Evolutionary conservation across 2,329 filamentous ascomycete species (phyloP), one percentile per base, ranked within the genome.

Genomic region (Pezicula rhizophila): DNA sequence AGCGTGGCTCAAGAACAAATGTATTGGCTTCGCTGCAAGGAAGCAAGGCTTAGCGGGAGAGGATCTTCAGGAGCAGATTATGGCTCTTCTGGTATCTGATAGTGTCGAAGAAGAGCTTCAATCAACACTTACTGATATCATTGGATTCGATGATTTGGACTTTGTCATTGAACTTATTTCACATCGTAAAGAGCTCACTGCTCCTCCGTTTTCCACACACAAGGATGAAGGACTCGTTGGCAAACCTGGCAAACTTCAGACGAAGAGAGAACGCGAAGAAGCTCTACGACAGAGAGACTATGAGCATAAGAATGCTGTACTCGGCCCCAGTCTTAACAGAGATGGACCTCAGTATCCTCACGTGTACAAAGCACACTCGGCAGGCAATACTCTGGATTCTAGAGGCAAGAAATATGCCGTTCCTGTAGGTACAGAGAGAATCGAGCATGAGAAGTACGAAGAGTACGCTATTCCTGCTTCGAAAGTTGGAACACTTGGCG

Each of bases 71-170:
- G 79, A 85, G 48, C 90, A 96, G 64, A 80, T 97, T 33, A 70
- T 82, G 35, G 85, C 87, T 5, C 75, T 92, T 3, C 68, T 99
- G 33, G 77, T 77, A 7, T 87, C 89, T 4, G 70, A 71, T n/a
- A 70, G 66, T 40, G 76, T 79, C 28, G 87, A 96, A 50, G 88
- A 95, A 50, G 89, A 95, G 66, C 72, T 97, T n/a, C 92, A 97
- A 66, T 91, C 90, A 63, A 82, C 85, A 37, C 76, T 99, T 33
- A 89, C 88, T 0, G 93, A 99, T 59, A 80, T 96, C 39, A 76
- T 99, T 52, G 93, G 95, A 0, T 97, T 92, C 60, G 90, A 93
- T 59, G 89, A 97, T 62, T 74, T 99, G 15, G 92, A 99, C 56
- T 84, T 99, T 60, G 85, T 97, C 46, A 91, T 91, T 53, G 89